Conservation (phyloP, 2,329 filamentous ascomycete genomes). For the Sporothrix brunneoviolacea region DNA sequence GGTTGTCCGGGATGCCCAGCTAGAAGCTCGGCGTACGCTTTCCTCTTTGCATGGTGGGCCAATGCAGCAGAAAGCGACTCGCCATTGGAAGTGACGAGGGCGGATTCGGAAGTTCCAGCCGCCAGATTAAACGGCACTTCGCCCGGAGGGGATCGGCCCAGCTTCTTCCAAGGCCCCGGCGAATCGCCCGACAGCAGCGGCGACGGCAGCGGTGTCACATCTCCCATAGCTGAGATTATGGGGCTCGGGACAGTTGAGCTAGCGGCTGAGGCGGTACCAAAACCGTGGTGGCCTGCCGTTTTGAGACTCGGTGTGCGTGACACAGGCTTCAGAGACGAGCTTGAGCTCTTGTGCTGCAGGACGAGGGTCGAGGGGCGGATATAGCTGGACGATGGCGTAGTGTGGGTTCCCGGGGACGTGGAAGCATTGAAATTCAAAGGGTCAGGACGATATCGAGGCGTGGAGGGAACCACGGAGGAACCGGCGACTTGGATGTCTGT, state of each 20-base stretch:
- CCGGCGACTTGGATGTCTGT: slow-evolving; percentile 12
- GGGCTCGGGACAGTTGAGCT: slow-evolving; percentile 67
- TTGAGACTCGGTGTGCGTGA: slow-evolving; percentile 57
- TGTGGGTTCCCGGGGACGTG: slow-evolving; percentile 2
- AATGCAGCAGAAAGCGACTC: slow-evolving; percentile 47
- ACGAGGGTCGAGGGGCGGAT: slow-evolving; percentile 22
- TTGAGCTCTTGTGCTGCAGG: slow-evolving; percentile 35
- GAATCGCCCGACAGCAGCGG: slow-evolving; percentile 61
- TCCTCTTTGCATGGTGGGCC: slow-evolving; percentile 49
- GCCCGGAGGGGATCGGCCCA: slow-evolving; percentile 39
- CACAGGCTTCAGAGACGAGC: slow-evolving; percentile 43
- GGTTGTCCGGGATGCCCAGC: slow-evolving; percentile 21
- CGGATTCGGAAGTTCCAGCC: slow-evolving; percentile 35
- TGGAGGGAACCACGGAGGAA: slow-evolving; percentile 15
- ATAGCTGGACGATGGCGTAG: slow-evolving; percentile 15
- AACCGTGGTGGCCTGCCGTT: slow-evolving; percentile 39
- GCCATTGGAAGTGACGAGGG: slow-evolving; percentile 43
- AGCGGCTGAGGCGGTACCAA: slow-evolving; percentile 48
- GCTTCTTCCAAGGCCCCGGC: slow-evolving; percentile 58
- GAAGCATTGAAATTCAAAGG: slow-evolving; percentile 2
- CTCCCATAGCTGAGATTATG: slow-evolving; percentile 66
- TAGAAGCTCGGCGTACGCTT: slow-evolving; percentile 45
- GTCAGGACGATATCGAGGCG: slow-evolving; percentile 11
- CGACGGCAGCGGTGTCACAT: slow-evolving; percentile 72
- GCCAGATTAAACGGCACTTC: slow-evolving; percentile 33